phyloP scores from a whole-genome alignment of 331 rosid species.

The Pyracantha coccinea region DNA sequence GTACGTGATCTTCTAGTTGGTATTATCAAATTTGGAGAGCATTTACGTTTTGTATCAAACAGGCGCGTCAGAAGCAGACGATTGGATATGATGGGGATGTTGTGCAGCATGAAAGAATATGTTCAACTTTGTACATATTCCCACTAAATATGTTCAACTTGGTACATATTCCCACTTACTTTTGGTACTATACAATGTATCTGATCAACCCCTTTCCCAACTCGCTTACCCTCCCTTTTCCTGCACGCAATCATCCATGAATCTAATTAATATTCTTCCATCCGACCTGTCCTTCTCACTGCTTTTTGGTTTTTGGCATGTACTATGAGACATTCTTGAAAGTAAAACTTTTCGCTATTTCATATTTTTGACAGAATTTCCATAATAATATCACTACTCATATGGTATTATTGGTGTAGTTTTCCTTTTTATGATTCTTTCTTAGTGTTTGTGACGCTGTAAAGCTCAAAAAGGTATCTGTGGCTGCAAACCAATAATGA shows the following conservation, averaged over 20 bases:
- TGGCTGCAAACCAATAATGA: too few species aligned
- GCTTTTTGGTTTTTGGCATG: neutral
- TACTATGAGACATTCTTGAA: neutral
- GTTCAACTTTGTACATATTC: neutral
- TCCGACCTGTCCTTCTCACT: neutral
- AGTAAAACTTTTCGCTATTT: fast-evolving
- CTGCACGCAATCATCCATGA: neutral
- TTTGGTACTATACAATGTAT: neutral
- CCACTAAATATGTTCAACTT: neutral
- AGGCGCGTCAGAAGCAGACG: neutral
- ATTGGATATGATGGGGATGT: neutral
- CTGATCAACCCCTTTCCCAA: neutral
- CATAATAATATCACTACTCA: too few species aligned
- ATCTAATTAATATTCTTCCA: neutral
- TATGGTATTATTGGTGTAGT: neutral
- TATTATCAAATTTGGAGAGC: neutral
- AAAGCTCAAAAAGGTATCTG: too few species aligned
- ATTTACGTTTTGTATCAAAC: neutral
- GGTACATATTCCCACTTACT: neutral
- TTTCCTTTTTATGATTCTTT: too few species aligned
- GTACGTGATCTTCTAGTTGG: neutral
- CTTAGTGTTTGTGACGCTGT: too few species aligned
- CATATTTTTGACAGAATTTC: fast-evolving
- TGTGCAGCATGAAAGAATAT: neutral
- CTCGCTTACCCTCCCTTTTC: neutral